These are phyloP conservation scores for Yamadazyma endophytica DNA, from an alignment of 805 yeast species.

Conservation along the genomic window DNA sequence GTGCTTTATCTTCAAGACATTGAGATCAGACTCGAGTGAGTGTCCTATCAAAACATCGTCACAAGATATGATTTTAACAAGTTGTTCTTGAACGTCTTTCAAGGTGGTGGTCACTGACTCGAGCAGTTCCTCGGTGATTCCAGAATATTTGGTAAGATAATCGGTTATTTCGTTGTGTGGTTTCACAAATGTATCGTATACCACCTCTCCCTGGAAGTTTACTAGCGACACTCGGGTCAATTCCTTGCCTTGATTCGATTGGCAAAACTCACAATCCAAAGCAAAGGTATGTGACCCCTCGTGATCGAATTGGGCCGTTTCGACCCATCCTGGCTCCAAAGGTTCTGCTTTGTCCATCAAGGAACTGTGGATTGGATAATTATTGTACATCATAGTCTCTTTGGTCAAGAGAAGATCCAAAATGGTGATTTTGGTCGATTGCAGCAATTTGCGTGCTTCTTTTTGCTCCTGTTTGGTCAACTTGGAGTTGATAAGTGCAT, in stretches of 20 bases:
- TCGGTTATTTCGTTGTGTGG: slow-evolving; percentile 74
- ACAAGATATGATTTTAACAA: slow-evolving; percentile 45
- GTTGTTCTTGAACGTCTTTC: slow-evolving; percentile 59
- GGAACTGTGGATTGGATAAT: slow-evolving; percentile 55
- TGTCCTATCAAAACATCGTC: slow-evolving; percentile 81
- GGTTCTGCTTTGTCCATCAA: background rate
- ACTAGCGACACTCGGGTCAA: slow-evolving; percentile 76
- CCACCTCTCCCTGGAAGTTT: slow-evolving; percentile 53
- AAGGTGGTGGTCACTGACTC: slow-evolving; percentile 59
- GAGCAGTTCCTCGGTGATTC: slow-evolving; percentile 73
- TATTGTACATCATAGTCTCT: slow-evolving; percentile 45
- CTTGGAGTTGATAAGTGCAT: slow-evolving; percentile 54
- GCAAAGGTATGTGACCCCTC: slow-evolving; percentile 68
- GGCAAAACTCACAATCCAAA: slow-evolving; percentile 93
- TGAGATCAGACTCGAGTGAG: slow-evolving; percentile 79
- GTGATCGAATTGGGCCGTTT: slow-evolving; percentile 48
- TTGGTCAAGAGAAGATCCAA: slow-evolving; percentile 50
- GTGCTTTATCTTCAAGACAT: slow-evolving; percentile 68
- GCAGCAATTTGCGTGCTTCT: slow-evolving; percentile 28
- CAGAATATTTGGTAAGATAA: slow-evolving; percentile 80
- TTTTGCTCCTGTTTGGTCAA: slow-evolving; percentile 54
- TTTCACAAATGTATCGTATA: slow-evolving; percentile 72
- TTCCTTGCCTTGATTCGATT: slow-evolving; percentile 55
- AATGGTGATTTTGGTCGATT: slow-evolving; percentile 36
- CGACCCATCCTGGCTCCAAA: slow-evolving; percentile 11